These are phyloP conservation scores for Marasmius tenuissimus DNA, from an alignment of 1,284 basidiomycete species.

Conservation along the genomic window DNA sequence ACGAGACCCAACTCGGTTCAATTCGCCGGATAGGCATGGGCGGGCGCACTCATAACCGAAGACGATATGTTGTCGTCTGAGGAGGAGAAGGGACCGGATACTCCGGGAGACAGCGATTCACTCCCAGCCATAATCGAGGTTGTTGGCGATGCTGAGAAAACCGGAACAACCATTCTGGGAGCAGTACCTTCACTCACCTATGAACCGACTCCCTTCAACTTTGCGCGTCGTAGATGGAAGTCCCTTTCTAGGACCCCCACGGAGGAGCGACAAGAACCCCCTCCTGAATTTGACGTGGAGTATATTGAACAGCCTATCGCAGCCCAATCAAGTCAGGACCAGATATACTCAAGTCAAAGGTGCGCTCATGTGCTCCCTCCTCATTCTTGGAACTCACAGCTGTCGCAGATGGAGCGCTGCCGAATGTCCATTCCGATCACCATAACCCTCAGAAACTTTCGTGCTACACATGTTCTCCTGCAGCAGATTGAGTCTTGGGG, in stretches of 20 bases:
- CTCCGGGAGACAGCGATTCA: slow-evolving; percentile 40
- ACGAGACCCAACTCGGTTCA: slow-evolving; percentile 45
- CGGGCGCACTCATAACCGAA: slow-evolving; percentile 39
- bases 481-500: too few relatives aligned
- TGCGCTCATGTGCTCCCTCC: too few relatives aligned
- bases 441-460: too few relatives aligned
- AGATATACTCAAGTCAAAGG: too few relatives aligned
- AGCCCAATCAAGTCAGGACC: too few relatives aligned
- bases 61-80: slow-evolving; percentile 38
- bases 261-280: slow-evolving; percentile 2
- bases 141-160: slow-evolving; percentile 9
- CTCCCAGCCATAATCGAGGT: slow-evolving; percentile 29
- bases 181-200: slow-evolving; percentile 30
- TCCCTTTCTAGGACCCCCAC: slow-evolving; percentile 29
- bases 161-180: slow-evolving; percentile 8
- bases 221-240: slow-evolving; percentile 54
- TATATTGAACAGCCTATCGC: too few relatives aligned
- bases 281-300: slow-evolving; percentile 26
- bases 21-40: slow-evolving; percentile 46
- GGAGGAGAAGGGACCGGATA: slow-evolving; percentile 49
- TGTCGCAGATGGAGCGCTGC: too few relatives aligned
- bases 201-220: slow-evolving; percentile 54
- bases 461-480: too few relatives aligned
- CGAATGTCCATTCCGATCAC: too few relatives aligned
- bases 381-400: too few relatives aligned